Evolutionary conservation across 108 stramenopile species (phyloP), one percentile per base, ranked within the genome.

Genomic region (Stephanodiscus triporus): DNA sequence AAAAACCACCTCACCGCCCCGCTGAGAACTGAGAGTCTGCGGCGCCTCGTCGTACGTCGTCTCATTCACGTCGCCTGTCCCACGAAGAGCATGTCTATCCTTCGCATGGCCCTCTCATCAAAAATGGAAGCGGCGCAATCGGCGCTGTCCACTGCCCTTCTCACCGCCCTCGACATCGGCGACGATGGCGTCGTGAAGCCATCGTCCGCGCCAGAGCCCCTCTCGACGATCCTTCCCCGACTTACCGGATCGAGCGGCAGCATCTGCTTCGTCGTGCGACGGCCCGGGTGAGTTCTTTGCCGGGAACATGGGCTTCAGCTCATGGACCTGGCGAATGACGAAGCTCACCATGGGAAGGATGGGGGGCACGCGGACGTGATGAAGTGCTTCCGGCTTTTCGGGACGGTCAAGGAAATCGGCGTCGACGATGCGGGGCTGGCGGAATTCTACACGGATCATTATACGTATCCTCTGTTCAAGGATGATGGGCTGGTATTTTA

Each of bases 271-370:
- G 85, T 82, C 13, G 85, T 89, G 0, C 86, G 86, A 9, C 82
- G 86, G 42, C 88, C 82, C 10, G 94, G 94, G 43, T 95, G 94
- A 92, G 73, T 76, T 2, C 83, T 91, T 66, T 95, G 94, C 85
- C 89, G 94, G 67, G 94, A 95, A 78, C 89, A 92, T 76, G 94
- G 86, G 47, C 85, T 66, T 29, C 86, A 88, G 55, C 77, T 95
- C 75, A 74, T 68, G 70, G 63, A 81, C 59, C 83, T 92, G 82
- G 85, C 85, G 66, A 63, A 64, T 13, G 36, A 34, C 24, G 16
- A 32, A 3, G 66, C 77, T 32, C 11, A 61, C 10, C 24, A 45
- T 16, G 43, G 43, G 14, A 13, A 45, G 14, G 43, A 0, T 2
- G 43, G 43, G 43, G 43, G 43, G 16, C 13, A 82, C 17, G 20